These are phyloP conservation scores for Scheffersomyces illinoinensis DNA, from an alignment of 1,139 yeast species.

Conservation along the genomic window DNA sequence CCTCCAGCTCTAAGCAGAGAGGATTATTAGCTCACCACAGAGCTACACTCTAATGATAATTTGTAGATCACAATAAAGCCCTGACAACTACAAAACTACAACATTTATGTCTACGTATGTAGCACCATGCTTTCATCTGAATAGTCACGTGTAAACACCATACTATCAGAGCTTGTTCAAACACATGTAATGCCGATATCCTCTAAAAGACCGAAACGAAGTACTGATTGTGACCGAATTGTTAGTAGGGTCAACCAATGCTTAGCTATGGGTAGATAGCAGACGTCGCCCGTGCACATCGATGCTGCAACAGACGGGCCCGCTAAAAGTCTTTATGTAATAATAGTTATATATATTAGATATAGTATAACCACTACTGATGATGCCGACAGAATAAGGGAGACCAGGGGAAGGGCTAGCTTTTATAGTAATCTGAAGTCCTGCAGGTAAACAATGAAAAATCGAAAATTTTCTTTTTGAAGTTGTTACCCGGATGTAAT, in stretches of 20 bases:
- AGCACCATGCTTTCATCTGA: constrained; percentile 32
- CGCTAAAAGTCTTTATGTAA: constrained; percentile 18
- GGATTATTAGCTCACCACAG: neutral
- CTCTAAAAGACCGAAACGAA: constrained; percentile 36
- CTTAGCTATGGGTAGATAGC: constrained; percentile 21
- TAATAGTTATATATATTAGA: constrained; percentile 22
- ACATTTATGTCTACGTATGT: constrained; percentile 10
- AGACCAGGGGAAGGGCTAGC: constrained; percentile 11
- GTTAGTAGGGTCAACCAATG: constrained; percentile 20
- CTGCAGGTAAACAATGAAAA: constrained; percentile 4
- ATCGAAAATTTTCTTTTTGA: neutral
- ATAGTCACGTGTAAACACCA: constrained; percentile 12
- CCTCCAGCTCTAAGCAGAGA: neutral
- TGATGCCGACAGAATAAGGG: constrained; percentile 14
- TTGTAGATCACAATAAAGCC: no score
- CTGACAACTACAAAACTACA: neutral
- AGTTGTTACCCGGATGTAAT: constrained; percentile 13
- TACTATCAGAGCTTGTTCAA: constrained; percentile 16
- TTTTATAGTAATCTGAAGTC: constrained; percentile 10
- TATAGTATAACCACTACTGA: constrained; percentile 25
- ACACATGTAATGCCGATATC: constrained; percentile 23
- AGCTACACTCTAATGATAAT: neutral
- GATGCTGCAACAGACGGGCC: constrained; percentile 11
- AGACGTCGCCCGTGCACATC: constrained; percentile 14
- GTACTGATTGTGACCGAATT: constrained; percentile 19